Percentiles rank a stretch among this genome's conserved stretches.
These are phyloP conservation scores for Mycena latifolia DNA, from an alignment of 768 basidiomycete species.

Conservation along the genomic window DNA sequence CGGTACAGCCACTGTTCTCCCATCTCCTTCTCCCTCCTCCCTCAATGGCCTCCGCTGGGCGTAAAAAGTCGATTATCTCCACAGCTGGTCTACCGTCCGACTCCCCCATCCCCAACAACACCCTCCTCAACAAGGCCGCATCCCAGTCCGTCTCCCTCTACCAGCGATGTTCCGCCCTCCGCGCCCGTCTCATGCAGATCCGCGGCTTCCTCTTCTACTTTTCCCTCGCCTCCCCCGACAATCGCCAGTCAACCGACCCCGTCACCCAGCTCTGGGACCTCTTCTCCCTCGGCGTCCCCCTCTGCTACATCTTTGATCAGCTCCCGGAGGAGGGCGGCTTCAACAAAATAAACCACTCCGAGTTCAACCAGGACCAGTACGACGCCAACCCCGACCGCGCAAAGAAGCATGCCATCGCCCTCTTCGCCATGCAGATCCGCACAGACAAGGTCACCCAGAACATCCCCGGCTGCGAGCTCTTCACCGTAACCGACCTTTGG, in stretches of 20 bases:
- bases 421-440: conserved; percentile 91
- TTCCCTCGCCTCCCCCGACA: conserved; percentile 66
- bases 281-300: conserved; percentile 91
- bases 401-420: conserved; percentile 91
- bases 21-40: conserved; percentile 34
- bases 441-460: conserved; percentile 68
- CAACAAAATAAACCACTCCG: conserved; percentile 69
- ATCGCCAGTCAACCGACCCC: conserved; percentile 88
- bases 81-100: conserved; percentile 77
- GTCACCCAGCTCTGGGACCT: conserved; percentile 96
- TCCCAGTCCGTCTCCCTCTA: conserved; percentile 90
- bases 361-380: conserved; percentile 74
- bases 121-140: conserved; percentile 92
- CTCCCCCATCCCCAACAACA: conserved; percentile 82
- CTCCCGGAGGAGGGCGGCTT: conserved; percentile 76
- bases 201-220: conserved; percentile 81
- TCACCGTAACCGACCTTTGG: conserved; percentile 93
- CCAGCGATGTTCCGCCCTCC: conserved; percentile 88
- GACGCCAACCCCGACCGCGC: conserved; percentile 82
- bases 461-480: conserved; percentile 81
- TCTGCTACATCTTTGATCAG: conserved; percentile 97
- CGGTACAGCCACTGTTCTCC: no score
- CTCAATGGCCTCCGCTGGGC: conserved; percentile 69
- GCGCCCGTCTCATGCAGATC: conserved; percentile 83
- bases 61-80: conserved; percentile 85